Percentiles rank a stretch among this genome's conserved stretches.
phyloP scores from a whole-genome alignment of 2,329 filamentous ascomycete species.

The Xylaria arbuscula region DNA sequence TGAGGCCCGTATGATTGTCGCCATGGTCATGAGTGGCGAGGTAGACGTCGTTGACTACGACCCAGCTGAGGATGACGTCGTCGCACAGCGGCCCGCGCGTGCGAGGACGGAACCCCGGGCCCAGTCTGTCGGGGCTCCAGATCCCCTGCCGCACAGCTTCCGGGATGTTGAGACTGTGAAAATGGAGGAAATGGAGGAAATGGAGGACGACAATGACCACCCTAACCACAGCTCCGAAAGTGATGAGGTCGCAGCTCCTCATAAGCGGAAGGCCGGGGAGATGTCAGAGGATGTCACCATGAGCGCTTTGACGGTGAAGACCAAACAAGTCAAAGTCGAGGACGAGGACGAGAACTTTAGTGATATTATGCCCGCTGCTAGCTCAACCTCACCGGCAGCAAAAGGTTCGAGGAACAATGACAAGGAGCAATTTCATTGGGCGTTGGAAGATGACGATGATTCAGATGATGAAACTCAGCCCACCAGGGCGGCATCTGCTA shows the following conservation, averaged over 20 bases:
- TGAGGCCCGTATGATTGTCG: constrained; percentile 75
- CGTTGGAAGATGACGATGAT: constrained; percentile 49
- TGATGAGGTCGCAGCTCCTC: constrained; percentile 10
- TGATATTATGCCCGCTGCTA: constrained; percentile 23
- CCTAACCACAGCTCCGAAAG: constrained; percentile 33
- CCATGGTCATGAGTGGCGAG: constrained; percentile 72
- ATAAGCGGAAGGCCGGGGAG: constrained; percentile 43
- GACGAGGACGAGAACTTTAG: constrained; percentile 34
- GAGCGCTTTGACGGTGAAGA: constrained; percentile 23
- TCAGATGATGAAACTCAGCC: constrained; percentile 37
- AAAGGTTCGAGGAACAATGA: constrained; percentile 4
- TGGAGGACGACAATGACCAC: constrained; percentile 27
- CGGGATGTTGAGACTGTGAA: constrained; percentile 33
- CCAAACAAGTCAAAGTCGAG: constrained; percentile 42
- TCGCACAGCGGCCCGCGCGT: constrained; percentile 42
- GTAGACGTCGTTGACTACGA: constrained; percentile 58
- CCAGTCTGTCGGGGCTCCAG: constrained; percentile 5
- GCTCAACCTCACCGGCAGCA: constrained; percentile 4
- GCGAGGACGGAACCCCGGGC: constrained; percentile 51
- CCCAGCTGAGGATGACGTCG: constrained; percentile 48
- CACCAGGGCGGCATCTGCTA: constrained; percentile 14
- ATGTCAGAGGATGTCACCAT: constrained; percentile 33
- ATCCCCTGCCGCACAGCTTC: background rate
- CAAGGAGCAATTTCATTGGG: constrained; percentile 47
- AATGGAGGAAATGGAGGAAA: constrained; percentile 32